phyloP scores from a whole-genome alignment of 495 filamentous ascomycete genomes.

The Cercophora samala region DNA sequence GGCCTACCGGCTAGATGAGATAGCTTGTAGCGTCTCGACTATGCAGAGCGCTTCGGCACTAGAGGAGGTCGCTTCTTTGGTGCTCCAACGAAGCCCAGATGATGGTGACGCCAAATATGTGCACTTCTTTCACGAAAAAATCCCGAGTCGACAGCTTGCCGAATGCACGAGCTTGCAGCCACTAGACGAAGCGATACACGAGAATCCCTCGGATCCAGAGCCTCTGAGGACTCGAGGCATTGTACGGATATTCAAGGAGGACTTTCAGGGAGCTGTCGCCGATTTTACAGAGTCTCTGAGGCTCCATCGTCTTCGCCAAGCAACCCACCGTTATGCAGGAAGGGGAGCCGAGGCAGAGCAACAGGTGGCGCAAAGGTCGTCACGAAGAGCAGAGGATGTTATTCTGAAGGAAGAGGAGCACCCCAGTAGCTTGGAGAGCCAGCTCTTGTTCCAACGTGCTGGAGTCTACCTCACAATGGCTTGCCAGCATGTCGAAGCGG shows the following conservation, averaged over 20 bases:
- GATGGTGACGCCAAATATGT: slow-evolving; percentile 75
- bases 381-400: slow-evolving; percentile 49
- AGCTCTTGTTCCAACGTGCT: slow-evolving; percentile 72
- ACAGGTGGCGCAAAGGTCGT: slow-evolving; percentile 34
- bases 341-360: slow-evolving; percentile 39
- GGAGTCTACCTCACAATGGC: slow-evolving; percentile 71
- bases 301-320: slow-evolving; percentile 52
- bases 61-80: slow-evolving; percentile 72
- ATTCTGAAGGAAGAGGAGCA: slow-evolving; percentile 66
- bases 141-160: slow-evolving; percentile 70
- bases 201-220: slow-evolving; percentile 58
- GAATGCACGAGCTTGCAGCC: slow-evolving; percentile 64
- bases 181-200: slow-evolving; percentile 62
- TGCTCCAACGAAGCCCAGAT: slow-evolving; percentile 60
- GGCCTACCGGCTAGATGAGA: slow-evolving; percentile 75
- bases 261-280: slow-evolving; percentile 60
- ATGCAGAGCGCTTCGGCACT: slow-evolving; percentile 70
- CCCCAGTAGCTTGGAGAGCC: slow-evolving; percentile 67
- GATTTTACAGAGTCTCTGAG: slow-evolving; percentile 65
- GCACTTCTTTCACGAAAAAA: slow-evolving; percentile 86
- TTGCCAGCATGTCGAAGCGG: slow-evolving; percentile 51
- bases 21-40: slow-evolving; percentile 69
- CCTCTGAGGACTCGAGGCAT: slow-evolving; percentile 68
- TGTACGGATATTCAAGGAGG: slow-evolving; percentile 71
- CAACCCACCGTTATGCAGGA: slow-evolving; percentile 40